phyloP scores from a whole-genome alignment of 306 rosid species.

The Gleditsia sinensis region DNA sequence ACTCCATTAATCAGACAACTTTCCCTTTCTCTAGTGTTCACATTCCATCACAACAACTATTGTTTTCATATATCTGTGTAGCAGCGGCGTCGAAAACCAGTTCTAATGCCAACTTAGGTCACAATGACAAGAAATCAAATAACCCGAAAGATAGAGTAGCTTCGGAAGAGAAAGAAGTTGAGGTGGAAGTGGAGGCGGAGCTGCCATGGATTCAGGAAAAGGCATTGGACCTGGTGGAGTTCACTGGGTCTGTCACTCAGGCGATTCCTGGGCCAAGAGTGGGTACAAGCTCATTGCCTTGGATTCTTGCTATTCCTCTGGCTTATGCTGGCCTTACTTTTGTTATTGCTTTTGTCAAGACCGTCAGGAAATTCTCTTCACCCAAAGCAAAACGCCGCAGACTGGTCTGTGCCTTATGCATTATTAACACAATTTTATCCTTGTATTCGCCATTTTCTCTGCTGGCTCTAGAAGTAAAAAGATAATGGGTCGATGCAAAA shows the following conservation, averaged over 20 bases:
- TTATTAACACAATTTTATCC: neutral
- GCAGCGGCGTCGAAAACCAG: constrained; percentile 39
- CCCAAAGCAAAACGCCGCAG: constrained; percentile 82
- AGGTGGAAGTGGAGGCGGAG: constrained; percentile 80
- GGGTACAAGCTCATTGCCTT: constrained; percentile 80
- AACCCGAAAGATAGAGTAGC: neutral
- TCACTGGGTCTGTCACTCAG: constrained; percentile 90
- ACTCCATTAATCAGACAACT: neutral
- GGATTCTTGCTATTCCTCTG: constrained; percentile 88
- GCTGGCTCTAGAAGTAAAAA: neutral
- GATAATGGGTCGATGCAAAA: neutral
- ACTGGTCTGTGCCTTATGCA: constrained; percentile 46
- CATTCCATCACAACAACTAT: neutral
- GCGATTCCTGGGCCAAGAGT: constrained; percentile 94
- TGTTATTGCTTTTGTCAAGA: constrained; percentile 72
- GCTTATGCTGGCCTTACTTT: constrained; percentile 76
- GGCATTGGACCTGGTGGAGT: constrained; percentile 90
- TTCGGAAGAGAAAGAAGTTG: constrained; percentile 32
- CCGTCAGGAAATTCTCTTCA: constrained; percentile 69
- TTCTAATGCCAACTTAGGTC: constrained; percentile 28
- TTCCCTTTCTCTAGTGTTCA: neutral
- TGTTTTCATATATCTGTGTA: neutral
- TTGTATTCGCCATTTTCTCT: neutral
- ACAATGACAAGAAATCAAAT: neutral
- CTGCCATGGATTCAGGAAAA: constrained; percentile 95